These are phyloP conservation scores for Lathyrus tuberosus DNA, from an alignment of 306 rosid species.

Conservation along the genomic window DNA sequence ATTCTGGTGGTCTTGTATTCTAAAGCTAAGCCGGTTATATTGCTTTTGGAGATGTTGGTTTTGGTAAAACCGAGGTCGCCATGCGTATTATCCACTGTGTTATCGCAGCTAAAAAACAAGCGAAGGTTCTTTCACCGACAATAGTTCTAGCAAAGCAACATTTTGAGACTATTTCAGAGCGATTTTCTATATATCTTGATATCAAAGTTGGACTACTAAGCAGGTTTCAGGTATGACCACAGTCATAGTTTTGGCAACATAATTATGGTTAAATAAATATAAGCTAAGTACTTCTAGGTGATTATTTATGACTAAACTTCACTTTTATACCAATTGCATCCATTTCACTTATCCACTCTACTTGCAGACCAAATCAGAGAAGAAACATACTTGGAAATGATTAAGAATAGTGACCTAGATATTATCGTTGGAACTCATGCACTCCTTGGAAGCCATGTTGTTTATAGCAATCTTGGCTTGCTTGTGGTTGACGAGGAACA, in stretches of 20 bases:
- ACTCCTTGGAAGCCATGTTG: too few relatives aligned
- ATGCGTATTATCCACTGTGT: constrained; percentile 84
- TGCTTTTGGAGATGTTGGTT: constrained; percentile 98
- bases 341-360: constrained; percentile 43
- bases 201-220: constrained; percentile 77
- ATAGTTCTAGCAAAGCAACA: constrained; percentile 96
- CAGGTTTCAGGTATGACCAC: constrained; percentile 85
- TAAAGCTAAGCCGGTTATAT: too few relatives aligned
- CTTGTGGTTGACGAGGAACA: too few relatives aligned
- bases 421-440: too few relatives aligned
- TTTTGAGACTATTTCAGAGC: constrained; percentile 78
- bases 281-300: too few relatives aligned
- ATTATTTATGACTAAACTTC: too few relatives aligned
- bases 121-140: constrained; percentile 94
- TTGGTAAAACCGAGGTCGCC: constrained; percentile 99
- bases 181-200: constrained; percentile 72
- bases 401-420: constrained; percentile 75
- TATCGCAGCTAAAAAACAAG: constrained; percentile 86
- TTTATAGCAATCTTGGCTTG: too few relatives aligned
- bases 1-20: too few relatives aligned
- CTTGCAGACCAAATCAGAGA: constrained; percentile 85
- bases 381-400: constrained; percentile 65
- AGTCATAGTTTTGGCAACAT: constrained; percentile 27
- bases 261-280: constrained; percentile 27
- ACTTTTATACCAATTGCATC: constrained; percentile 37